Evolutionary conservation across 1,284 basidiomycete genomes (phyloP).

Genomic region (Trametes versicolor): DNA sequence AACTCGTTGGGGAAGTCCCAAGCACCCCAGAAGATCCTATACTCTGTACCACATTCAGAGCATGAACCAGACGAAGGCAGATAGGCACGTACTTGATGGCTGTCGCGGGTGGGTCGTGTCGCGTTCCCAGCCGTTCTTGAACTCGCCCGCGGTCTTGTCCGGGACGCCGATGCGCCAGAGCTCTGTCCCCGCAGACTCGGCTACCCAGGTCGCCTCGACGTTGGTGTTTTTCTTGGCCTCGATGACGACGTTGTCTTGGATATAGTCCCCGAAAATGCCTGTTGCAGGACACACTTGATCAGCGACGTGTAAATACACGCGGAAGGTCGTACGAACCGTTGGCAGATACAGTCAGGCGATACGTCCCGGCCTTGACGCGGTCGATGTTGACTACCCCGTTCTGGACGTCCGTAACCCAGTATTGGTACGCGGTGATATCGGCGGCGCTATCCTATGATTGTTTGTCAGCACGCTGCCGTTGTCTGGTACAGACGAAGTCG

Average conservation of each 20-base stretch:
- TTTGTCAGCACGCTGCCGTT: neutral
- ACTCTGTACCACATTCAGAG: slow-evolving; percentile 31
- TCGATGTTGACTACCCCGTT: slow-evolving; percentile 36
- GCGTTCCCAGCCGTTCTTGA: slow-evolving; percentile 37
- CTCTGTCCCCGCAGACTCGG: slow-evolving; percentile 41
- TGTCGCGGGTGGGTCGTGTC: slow-evolving; percentile 37
- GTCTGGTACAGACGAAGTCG: neutral
- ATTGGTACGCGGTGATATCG: slow-evolving; percentile 41
- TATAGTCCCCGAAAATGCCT: slow-evolving; percentile 45
- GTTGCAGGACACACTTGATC: neutral
- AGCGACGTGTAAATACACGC: neutral
- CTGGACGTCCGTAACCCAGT: slow-evolving; percentile 37
- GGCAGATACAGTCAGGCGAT: slow-evolving; percentile 42
- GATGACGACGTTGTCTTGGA: slow-evolving; percentile 39
- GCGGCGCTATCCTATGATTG: slow-evolving; percentile 35
- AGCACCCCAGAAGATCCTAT: slow-evolving; percentile 44
- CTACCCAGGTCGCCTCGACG: slow-evolving; percentile 33
- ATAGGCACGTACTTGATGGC: slow-evolving; percentile 31
- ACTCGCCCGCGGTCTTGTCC: slow-evolving; percentile 37
- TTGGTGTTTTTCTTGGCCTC: slow-evolving; percentile 31
- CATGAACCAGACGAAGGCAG: too few relatives aligned
- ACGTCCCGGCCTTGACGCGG: slow-evolving; percentile 42
- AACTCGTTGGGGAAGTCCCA: slow-evolving; percentile 45
- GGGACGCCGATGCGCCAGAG: slow-evolving; percentile 43
- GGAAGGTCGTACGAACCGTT: slow-evolving; percentile 27